phyloP scores from a whole-genome alignment of 768 basidiomycete genomes.

The Tubosaeta sp. region DNA sequence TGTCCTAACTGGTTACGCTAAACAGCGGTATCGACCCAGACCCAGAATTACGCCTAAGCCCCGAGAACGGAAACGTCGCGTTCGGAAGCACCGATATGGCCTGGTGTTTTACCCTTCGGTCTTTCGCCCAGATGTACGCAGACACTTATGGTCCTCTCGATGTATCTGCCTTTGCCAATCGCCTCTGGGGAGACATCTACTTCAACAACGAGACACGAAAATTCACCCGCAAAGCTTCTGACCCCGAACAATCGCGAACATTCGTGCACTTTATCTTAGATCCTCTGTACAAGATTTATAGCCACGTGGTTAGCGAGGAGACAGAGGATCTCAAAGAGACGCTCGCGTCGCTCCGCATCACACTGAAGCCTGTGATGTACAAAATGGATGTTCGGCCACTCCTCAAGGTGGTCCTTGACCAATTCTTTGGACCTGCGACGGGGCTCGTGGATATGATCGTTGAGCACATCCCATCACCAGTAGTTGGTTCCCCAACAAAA shows the following conservation, averaged over 20 bases:
- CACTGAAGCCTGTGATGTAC: slow-evolving; percentile 88
- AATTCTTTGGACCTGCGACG: slow-evolving; percentile 90
- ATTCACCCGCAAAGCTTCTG: slow-evolving; percentile 81
- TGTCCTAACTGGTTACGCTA: not conserved
- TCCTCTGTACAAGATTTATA: slow-evolving; percentile 96
- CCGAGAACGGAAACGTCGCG: slow-evolving; percentile 93
- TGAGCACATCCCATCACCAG: slow-evolving; percentile 84
- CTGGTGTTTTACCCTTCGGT: slow-evolving; percentile 93
- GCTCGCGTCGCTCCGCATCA: slow-evolving; percentile 70
- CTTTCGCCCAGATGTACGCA: slow-evolving; percentile 95
- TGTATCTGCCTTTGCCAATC: slow-evolving; percentile 78
- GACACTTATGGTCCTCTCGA: slow-evolving; percentile 87
- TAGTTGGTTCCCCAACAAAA: slow-evolving; percentile 55
- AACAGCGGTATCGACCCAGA: slow-evolving; percentile 79
- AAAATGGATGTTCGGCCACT: slow-evolving; percentile 98
- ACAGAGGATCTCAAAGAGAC: slow-evolving; percentile 84
- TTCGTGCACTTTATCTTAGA: slow-evolving; percentile 97
- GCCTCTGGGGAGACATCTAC: slow-evolving; percentile 98
- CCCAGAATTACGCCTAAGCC: slow-evolving; percentile 83
- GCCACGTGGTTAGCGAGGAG: slow-evolving; percentile 90
- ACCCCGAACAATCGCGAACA: slow-evolving; percentile 68
- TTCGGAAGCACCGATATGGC: slow-evolving; percentile 97
- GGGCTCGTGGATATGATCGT: slow-evolving; percentile 93
- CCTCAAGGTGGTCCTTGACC: slow-evolving; percentile 87
- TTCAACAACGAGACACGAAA: slow-evolving; percentile 81